Evolutionary conservation across 495 filamentous ascomycete species (phyloP), one percentile per base, ranked within the genome.

Genomic region (Cercophora sp.): DNA sequence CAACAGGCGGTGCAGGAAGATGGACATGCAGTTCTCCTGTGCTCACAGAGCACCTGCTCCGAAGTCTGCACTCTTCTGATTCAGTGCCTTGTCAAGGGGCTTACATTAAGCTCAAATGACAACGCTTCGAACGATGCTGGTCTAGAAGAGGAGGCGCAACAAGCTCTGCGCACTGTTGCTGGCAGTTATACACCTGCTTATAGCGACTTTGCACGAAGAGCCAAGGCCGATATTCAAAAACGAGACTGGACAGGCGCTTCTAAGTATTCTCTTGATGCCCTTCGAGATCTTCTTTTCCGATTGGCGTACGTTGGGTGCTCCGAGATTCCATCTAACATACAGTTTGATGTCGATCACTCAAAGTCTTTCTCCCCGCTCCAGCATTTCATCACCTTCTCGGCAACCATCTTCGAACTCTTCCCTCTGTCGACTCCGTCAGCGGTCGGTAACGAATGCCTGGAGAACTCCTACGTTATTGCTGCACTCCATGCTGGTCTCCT

Each of bases 121-220:
- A 55, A 64, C 31, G 26, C 36, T 9, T 49, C 39, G 2, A 44
- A 56, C 5, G 60, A 67, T 53, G 11, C 48, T 11, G 56, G 60
- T 23, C 50, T 76, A 18, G 65, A 69, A 22, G 68, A 73, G 43
- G 68, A 73, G 37, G 65, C 61, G 1, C 66, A 72, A 32, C 50
- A 63, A 13, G 70, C 69, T 19, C 46, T 76, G n/a, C 67, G 62
- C 8, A 61, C 64, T 13, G 59, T 70, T 19, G 68, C 72, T 23
- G 57, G 59, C 52, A 52, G 56, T 29, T 73, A 72, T 27, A 64
- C 65, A 5, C 57, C 66, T 3, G 67, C 66, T 4, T 74, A 69
- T 24, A 54, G 34, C 3, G 56, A 61, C 24, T 35, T 69, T 16
- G 56, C 43, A 4, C 41, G 8, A 4, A 37, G 42, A 32, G 62